Conservation (phyloP, 805 yeast genomes). For the Ogataea trehaloabstinens region DNA sequence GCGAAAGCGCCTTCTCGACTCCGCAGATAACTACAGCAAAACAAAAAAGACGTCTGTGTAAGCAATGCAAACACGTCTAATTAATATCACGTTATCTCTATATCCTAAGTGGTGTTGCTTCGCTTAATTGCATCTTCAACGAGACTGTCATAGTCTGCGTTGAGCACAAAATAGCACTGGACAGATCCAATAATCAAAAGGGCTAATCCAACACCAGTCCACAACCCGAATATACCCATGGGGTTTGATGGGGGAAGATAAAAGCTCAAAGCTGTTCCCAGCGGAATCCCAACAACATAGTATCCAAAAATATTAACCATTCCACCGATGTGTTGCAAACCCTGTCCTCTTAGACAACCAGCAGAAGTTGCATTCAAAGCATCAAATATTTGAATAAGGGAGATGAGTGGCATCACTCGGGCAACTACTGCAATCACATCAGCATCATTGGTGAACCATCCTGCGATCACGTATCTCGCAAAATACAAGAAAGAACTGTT, state of each 20-base stretch:
- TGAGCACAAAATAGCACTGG: slow-evolving; percentile 47
- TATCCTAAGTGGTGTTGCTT: slow-evolving; percentile 18
- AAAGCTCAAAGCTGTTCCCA: slow-evolving; percentile 60
- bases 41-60: background rate
- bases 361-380: slow-evolving; percentile 47
- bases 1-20: slow-evolving; percentile 6
- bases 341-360: slow-evolving; percentile 58
- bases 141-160: slow-evolving; percentile 50
- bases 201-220: slow-evolving; percentile 35
- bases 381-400: slow-evolving; percentile 46
- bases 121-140: slow-evolving; percentile 43
- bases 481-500: slow-evolving; percentile 26
- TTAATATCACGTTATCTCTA: background rate
- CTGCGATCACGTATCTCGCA: slow-evolving; percentile 26
- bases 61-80: too few species aligned
- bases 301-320: slow-evolving; percentile 54
- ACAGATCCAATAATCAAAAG: slow-evolving; percentile 42
- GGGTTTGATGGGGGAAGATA: slow-evolving; percentile 32
- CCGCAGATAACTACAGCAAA: background rate
- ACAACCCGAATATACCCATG: slow-evolving; percentile 39
- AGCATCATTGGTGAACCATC: slow-evolving; percentile 31
- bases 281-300: slow-evolving; percentile 68
- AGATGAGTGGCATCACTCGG: slow-evolving; percentile 30
- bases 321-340: slow-evolving; percentile 57
- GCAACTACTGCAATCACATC: slow-evolving; percentile 27